Conservation (phyloP, 768 basidiomycete species). For the Suillus ampliporus region DNA sequence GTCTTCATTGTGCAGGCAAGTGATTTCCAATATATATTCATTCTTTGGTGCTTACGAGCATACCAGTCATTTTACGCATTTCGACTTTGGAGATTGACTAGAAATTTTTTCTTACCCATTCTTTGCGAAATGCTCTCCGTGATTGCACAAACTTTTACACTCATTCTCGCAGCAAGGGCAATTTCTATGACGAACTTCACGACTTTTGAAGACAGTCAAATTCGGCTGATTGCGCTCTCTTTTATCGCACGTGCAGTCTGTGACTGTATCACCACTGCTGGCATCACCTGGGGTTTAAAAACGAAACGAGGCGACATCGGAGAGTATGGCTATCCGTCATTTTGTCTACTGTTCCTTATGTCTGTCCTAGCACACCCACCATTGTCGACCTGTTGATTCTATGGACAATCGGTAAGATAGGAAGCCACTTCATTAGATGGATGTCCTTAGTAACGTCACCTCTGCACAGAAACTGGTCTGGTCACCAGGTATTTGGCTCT, state of each 20-base stretch:
- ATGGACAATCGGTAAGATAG: too few species aligned
- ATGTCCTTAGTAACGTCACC: not conserved
- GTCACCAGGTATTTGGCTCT: not conserved
- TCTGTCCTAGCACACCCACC: too few species aligned
- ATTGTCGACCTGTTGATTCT: too few species aligned
- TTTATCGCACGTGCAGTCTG: not conserved
- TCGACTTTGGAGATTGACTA: conserved; percentile 9
- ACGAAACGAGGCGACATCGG: not conserved
- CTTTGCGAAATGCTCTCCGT: not conserved
- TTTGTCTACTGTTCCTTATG: too few species aligned
- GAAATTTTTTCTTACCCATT: not conserved
- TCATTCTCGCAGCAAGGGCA: not conserved
- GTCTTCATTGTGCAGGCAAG: conserved; percentile 5
- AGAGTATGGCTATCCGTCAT: too few species aligned
- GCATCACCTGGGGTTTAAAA: conserved; percentile 4
- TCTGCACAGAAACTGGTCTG: not conserved
- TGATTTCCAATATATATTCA: not conserved
- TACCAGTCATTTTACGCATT: conserved; percentile 8
- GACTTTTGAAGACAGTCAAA: not conserved
- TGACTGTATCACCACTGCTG: conserved; percentile 4
- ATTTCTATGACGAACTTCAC: not conserved
- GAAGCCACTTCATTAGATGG: too few species aligned
- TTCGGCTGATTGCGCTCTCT: not conserved
- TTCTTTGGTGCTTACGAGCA: not conserved
- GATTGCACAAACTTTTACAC: not conserved